phyloP scores from a whole-genome alignment of 2,329 filamentous ascomycete species.

The Lasiodiplodia gonubiensis region DNA sequence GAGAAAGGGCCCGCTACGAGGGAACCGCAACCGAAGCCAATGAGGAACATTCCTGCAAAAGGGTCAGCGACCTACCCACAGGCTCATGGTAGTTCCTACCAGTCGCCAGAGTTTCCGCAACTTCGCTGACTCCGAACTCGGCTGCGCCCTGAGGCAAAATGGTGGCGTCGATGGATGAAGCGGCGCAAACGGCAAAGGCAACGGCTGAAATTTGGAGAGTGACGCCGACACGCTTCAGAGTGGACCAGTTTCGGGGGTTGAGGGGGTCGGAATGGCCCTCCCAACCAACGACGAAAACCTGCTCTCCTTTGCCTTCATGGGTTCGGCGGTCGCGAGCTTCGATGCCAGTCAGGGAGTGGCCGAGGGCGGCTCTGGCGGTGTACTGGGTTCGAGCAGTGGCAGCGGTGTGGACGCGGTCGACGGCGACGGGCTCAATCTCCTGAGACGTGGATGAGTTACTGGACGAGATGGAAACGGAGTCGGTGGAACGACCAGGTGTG shows the following conservation, averaged over 20 bases:
- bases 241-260: conserved; percentile 47
- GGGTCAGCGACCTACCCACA: not conserved
- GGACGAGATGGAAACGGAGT: conserved; percentile 24
- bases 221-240: conserved; percentile 38
- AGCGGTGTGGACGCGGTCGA: conserved; percentile 30
- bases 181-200: conserved; percentile 56
- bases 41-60: conserved; percentile 38
- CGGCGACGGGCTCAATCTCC: conserved; percentile 33
- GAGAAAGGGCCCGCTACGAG: conserved; percentile 53
- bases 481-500: conserved; percentile 26
- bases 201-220: conserved; percentile 49
- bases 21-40: conserved; percentile 54
- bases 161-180: conserved; percentile 59
- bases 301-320: conserved; percentile 43
- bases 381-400: conserved; percentile 40
- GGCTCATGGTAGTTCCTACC: conserved; percentile 34
- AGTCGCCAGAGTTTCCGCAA: conserved; percentile 59
- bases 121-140: conserved; percentile 57
- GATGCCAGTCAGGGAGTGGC: conserved; percentile 44
- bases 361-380: conserved; percentile 42
- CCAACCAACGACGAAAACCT: conserved; percentile 48
- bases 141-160: conserved; percentile 53
- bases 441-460: conserved; percentile 22
- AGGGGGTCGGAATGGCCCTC: conserved; percentile 44
- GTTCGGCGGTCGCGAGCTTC: conserved; percentile 44